phyloP scores from a whole-genome alignment of 352 stramenopile genomes.

The Phytophthora boehmeriae region DNA sequence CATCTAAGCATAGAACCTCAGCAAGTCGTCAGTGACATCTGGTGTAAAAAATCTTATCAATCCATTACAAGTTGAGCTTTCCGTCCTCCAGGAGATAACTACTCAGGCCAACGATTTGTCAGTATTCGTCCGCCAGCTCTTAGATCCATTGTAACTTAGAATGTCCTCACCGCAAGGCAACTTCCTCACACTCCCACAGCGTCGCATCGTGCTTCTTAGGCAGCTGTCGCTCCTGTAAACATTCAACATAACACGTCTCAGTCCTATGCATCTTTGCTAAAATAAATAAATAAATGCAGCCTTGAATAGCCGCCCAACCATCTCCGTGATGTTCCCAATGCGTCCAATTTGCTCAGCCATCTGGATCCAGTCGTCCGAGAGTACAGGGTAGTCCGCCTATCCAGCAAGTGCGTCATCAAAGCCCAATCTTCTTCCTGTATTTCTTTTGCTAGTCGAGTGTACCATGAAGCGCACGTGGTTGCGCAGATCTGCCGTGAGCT shows the following conservation, averaged over 20 bases:
- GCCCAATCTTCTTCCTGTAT: neutral
- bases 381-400: conserved; percentile 83
- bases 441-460: neutral
- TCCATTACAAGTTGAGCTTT: conserved; percentile 88
- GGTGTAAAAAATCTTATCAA: neutral
- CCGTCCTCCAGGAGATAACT: conserved; percentile 91
- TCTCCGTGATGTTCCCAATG: conserved; percentile 91
- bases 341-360: conserved; percentile 90
- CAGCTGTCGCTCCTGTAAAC: conserved; percentile 65
- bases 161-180: conserved; percentile 64
- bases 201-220: conserved; percentile 87
- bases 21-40: neutral
- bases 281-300: no score
- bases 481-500: conserved; percentile 86
- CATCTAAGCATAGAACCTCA: conserved; percentile 41
- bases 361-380: conserved; percentile 87
- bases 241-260: neutral
- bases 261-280: no score
- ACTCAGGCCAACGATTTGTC: conserved; percentile 1
- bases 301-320: conserved; percentile 49
- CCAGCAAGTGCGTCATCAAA: neutral
- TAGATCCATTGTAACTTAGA: neutral
- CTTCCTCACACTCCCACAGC: conserved; percentile 91
- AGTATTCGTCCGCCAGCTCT: conserved; percentile 1
- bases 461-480: conserved; percentile 86